Base-by-base conservation (phyloP, 2,329 filamentous ascomycete species). In the Stagonosporopsis chrysanthemi region DNA sequence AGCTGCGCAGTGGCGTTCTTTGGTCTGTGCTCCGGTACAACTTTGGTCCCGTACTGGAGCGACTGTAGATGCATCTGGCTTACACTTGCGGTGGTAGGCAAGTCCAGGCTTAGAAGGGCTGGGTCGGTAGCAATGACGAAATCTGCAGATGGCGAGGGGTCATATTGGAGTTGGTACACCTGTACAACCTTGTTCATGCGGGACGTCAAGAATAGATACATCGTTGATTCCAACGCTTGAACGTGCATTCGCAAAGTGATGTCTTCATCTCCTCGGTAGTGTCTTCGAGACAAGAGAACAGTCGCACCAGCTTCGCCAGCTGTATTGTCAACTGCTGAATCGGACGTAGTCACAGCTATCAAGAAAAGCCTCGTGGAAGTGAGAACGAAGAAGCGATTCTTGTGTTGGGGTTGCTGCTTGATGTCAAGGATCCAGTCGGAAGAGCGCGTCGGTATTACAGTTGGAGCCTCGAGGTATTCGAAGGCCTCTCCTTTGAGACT, bases 341-440 rank as follows among this genome's bases (percentile, higher is more conserved):
- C 69, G 19, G 73, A 54, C 22, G 68, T 64, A 7, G 61, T 69
- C 17, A 84, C 66, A 44, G 81, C 76, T n/a, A 86, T 62, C 76
- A 84, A 79, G 31, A 82, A 75, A 0, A 89, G 52, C 26, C 77
- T 77, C 0, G 77, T 78, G 12, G 80, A 81, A 1, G 87, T 90
- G 41, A 90, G 75, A 9, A 90, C 75, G 54, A 87, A 84, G 1
- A 86, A 65, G n/a, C 84, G 81, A 24, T 78, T 76, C 5, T 78
- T 74, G 50, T 82, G 76, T 2, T 72, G 66, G 1, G 81, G 80
- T 55, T 83, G 84, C 8, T 73, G 65, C 60, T 80, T 80, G 1
- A 87, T 67, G 65, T 89, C 84, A 55, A 91, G 69, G 44, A 91
- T 83, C 82, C 82, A 82, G 56, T 79, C 69, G 3, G 64, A 38